phyloP scores from a whole-genome alignment of 495 filamentous ascomycete genomes.

The Hypomontagnella submonticulosa region DNA sequence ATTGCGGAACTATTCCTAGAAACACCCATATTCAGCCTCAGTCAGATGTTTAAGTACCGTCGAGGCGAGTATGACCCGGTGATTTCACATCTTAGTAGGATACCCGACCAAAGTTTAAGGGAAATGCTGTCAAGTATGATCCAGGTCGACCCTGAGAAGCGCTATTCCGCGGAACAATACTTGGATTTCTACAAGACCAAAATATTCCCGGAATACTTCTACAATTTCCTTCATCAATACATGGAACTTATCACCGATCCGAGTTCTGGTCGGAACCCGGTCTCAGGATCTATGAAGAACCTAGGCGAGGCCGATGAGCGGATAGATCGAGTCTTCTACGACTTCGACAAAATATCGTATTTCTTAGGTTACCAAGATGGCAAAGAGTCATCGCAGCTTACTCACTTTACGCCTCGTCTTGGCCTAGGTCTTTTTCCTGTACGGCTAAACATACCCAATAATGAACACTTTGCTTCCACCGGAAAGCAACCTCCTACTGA shows the following conservation, averaged over 20 bases:
- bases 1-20: constrained; percentile 99
- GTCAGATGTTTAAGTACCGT: constrained; percentile 93
- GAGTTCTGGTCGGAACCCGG: constrained; percentile 75
- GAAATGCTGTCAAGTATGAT: constrained; percentile 96
- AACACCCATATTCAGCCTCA: constrained; percentile 89
- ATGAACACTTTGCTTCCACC: constrained; percentile 69
- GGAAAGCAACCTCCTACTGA: constrained; percentile 65
- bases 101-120: constrained; percentile 86
- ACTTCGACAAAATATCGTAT: constrained; percentile 98
- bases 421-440: constrained; percentile 74
- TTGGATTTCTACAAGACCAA: constrained; percentile 90
- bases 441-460: constrained; percentile 86
- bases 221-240: constrained; percentile 95
- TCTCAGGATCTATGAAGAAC: constrained; percentile 71
- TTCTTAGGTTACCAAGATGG: constrained; percentile 79
- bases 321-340: constrained; percentile 89
- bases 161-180: constrained; percentile 95
- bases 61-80: constrained; percentile 91
- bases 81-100: constrained; percentile 80
- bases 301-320: constrained; percentile 88
- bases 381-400: constrained; percentile 47
- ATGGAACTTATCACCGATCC: constrained; percentile 97
- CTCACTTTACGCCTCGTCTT: constrained; percentile 53
- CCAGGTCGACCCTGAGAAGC: constrained; percentile 86
- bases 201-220: constrained; percentile 95